Conservation (phyloP, 2,329 filamentous ascomycete genomes). For the Clarireedia sp. region DNA sequence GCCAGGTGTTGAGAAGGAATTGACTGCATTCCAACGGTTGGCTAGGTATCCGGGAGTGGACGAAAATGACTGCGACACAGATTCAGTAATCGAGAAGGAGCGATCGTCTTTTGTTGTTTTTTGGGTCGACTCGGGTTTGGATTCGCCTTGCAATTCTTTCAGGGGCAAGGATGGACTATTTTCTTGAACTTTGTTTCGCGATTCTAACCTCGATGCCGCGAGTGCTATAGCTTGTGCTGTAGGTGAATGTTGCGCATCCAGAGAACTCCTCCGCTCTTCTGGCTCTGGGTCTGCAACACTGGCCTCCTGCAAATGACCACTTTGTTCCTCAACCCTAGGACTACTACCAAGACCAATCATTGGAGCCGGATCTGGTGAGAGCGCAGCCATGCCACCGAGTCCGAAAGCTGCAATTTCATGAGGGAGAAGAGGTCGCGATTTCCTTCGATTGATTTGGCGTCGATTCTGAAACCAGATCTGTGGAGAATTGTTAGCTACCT, state of each 20-base stretch:
- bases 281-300: conserved; percentile 8
- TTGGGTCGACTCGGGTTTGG: not conserved
- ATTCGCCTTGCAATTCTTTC: not conserved
- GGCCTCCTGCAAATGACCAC: not conserved
- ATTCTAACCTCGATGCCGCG: not conserved
- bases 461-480: conserved; percentile 98
- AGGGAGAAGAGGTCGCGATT: conserved; percentile 72
- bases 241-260: not conserved
- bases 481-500: not conserved
- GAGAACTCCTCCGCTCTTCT: not conserved
- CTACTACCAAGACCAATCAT: conserved; percentile 18
- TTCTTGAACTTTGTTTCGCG: not conserved
- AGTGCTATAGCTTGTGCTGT: not conserved
- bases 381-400: conserved; percentile 34
- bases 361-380: conserved; percentile 27
- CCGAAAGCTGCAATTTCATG: conserved; percentile 63
- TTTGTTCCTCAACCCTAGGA: conserved; percentile 15
- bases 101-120: conserved; percentile 9
- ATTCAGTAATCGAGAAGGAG: conserved; percentile 16
- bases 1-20: conserved; percentile 44
- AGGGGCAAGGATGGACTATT: not conserved
- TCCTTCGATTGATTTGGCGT: conserved; percentile 84
- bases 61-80: conserved; percentile 23
- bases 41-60: conserved; percentile 32
- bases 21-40: conserved; percentile 47